Conservation (phyloP, 257 asterid genomes). For the Solanum phureja region DNA sequence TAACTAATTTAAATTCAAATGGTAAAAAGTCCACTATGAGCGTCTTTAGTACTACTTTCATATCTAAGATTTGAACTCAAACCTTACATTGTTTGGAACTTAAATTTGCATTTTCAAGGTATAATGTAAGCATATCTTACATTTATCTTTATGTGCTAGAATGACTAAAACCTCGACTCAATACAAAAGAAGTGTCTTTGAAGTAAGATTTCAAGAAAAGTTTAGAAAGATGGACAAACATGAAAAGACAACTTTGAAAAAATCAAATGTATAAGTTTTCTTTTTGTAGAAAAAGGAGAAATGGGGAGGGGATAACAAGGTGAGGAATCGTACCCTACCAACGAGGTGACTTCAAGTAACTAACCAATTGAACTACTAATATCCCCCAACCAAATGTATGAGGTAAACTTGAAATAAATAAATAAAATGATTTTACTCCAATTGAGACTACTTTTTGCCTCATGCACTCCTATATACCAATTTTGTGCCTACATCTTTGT, state of each 20-base stretch:
- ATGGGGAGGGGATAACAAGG: too few relatives aligned
- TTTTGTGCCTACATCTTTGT: background rate
- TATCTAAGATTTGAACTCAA: accelerated
- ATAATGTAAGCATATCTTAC: background rate
- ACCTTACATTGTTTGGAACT: background rate
- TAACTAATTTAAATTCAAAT: background rate
- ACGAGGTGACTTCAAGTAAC: background rate
- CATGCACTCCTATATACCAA: background rate
- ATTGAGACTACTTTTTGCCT: background rate
- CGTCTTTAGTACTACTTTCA: background rate
- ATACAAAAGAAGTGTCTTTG: background rate
- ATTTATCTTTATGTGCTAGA: background rate
- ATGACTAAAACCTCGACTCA: background rate
- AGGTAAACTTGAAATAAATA: background rate
- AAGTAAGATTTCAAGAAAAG: background rate
- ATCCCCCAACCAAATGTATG: background rate
- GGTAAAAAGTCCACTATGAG: accelerated
- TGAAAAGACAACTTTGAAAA: background rate
- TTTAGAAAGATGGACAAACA: background rate
- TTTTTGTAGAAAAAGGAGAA: background rate
- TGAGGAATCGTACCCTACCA: background rate
- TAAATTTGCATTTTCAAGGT: background rate
- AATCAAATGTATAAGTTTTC: background rate
- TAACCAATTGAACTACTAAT: too few relatives aligned
- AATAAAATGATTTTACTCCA: background rate